Evolutionary conservation across 768 basidiomycete genomes (phyloP).

Genomic region (Panellus pusillus): DNA sequence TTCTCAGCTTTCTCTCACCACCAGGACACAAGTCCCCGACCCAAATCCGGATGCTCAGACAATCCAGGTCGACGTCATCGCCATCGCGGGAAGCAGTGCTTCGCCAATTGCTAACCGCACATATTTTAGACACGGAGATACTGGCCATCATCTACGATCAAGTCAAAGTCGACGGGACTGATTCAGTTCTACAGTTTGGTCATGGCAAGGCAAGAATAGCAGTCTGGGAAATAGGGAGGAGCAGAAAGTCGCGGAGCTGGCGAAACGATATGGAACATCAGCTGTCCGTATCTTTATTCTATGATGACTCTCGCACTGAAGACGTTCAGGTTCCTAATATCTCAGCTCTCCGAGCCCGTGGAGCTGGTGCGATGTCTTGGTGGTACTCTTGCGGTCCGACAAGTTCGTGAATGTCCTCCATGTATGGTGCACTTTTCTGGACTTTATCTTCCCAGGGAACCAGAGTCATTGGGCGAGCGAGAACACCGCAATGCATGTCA

Average conservation of each 20-base stretch:
- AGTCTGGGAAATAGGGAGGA: slow-evolving; percentile 59
- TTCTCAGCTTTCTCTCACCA: not conserved
- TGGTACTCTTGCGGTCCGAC: slow-evolving; percentile 69
- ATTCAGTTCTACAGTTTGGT: slow-evolving; percentile 73
- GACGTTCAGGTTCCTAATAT: slow-evolving; percentile 39
- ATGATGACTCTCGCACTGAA: slow-evolving; percentile 3
- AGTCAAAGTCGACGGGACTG: slow-evolving; percentile 63
- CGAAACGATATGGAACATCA: slow-evolving; percentile 68
- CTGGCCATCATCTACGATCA: slow-evolving; percentile 69
- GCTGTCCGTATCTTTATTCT: slow-evolving; percentile 42
- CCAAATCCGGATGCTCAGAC: slow-evolving; percentile 43
- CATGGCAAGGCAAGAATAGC: slow-evolving; percentile 66
- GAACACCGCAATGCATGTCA: slow-evolving; percentile 80
- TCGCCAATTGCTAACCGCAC: slow-evolving; percentile 45
- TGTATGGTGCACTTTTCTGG: not conserved
- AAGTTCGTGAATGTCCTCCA: slow-evolving; percentile 43
- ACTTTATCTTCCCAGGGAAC: slow-evolving; percentile 49
- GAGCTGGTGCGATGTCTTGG: slow-evolving; percentile 67
- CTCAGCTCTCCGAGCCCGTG: slow-evolving; percentile 63
- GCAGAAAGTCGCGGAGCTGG: slow-evolving; percentile 67
- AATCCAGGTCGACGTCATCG: slow-evolving; percentile 75
- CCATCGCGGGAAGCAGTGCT: slow-evolving; percentile 52
- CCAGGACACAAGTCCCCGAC: slow-evolving; percentile 22
- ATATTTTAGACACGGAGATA: slow-evolving; percentile 77
- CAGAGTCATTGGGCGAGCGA: slow-evolving; percentile 74